Percentiles rank a stretch among this genome's conserved stretches.
phyloP scores from a whole-genome alignment of 441 rosid species.

The Bocquillonia castaneifolia region DNA sequence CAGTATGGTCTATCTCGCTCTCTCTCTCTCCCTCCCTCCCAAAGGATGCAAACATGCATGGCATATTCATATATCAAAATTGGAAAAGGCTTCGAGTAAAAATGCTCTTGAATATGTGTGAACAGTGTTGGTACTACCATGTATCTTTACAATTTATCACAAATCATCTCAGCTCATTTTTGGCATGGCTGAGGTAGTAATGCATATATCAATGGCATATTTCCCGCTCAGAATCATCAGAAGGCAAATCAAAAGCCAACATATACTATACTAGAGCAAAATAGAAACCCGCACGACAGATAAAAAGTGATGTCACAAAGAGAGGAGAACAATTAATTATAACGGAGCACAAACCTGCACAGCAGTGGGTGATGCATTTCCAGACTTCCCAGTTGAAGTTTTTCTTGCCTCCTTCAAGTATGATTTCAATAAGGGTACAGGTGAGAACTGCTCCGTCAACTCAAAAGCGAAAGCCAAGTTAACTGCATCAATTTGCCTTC shows the following conservation, averaged over 20 bases:
- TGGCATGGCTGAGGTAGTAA: too few relatives aligned
- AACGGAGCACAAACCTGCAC: slow-evolving; percentile 42
- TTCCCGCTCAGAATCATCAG: neutral
- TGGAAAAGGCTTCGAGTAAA: neutral
- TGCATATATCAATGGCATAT: neutral
- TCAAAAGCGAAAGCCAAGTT: slow-evolving; percentile 95
- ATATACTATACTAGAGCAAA: neutral
- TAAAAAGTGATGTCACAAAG: too few relatives aligned
- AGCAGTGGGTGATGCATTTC: slow-evolving; percentile 49
- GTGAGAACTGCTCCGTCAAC: slow-evolving; percentile 68
- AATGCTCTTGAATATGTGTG: neutral
- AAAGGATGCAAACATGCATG: neutral
- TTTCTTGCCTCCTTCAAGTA: slow-evolving; percentile 81
- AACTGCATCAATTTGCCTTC: slow-evolving; percentile 96
- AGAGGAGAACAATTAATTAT: neutral
- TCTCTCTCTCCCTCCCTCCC: neutral
- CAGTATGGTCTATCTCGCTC: too few relatives aligned
- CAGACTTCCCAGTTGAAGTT: slow-evolving; percentile 58
- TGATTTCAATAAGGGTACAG: slow-evolving; percentile 68
- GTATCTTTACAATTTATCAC: neutral
- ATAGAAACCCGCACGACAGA: too few relatives aligned
- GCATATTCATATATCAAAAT: neutral
- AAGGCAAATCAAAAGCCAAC: neutral
- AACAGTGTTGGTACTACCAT: neutral
- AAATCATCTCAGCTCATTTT: too few relatives aligned